phyloP scores from a whole-genome alignment of 2,329 filamentous ascomycete genomes.

The Hirsutella minnesotensis region DNA sequence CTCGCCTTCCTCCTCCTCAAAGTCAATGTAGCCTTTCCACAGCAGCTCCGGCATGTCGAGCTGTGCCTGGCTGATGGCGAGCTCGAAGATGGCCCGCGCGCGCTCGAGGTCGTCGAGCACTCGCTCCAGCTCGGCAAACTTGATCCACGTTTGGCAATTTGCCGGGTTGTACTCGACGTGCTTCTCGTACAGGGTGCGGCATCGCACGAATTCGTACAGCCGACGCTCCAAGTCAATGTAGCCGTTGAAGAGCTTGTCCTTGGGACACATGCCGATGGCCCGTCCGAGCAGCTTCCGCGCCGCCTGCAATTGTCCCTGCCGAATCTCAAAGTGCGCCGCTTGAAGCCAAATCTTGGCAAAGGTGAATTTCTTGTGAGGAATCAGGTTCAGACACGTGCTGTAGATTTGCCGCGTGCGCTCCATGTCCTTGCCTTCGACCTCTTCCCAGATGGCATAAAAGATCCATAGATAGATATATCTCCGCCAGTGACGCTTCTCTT shows the following conservation, averaged over 20 bases:
- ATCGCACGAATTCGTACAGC: constrained; percentile 86
- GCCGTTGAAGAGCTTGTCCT: constrained; percentile 87
- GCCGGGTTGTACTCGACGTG: constrained; percentile 84
- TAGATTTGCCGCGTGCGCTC: constrained; percentile 82
- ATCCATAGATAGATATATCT: constrained; percentile 97
- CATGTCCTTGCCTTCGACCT: constrained; percentile 69
- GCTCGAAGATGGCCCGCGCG: constrained; percentile 80
- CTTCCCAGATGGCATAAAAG: constrained; percentile 94
- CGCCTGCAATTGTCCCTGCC: constrained; percentile 66
- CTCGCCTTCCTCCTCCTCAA: constrained; percentile 90
- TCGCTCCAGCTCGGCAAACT: constrained; percentile 86
- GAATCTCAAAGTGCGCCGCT: constrained; percentile 86
- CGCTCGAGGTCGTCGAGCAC: constrained; percentile 84
- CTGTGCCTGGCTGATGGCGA: constrained; percentile 69
- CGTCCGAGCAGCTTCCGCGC: constrained; percentile 84
- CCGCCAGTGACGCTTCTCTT: constrained; percentile 95
- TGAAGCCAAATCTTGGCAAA: constrained; percentile 95
- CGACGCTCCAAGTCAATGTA: constrained; percentile 91
- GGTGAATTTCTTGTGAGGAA: constrained; percentile 94
- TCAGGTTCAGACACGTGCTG: constrained; percentile 70
- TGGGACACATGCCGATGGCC: constrained; percentile 88
- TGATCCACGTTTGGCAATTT: constrained; percentile 92
- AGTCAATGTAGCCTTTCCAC: constrained; percentile 98
- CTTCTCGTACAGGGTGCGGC: constrained; percentile 85
- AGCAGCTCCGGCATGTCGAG: constrained; percentile 96